These are phyloP conservation scores for Cercospora zeina DNA, from an alignment of 2,329 filamentous ascomycete genomes.

Conservation along the genomic window DNA sequence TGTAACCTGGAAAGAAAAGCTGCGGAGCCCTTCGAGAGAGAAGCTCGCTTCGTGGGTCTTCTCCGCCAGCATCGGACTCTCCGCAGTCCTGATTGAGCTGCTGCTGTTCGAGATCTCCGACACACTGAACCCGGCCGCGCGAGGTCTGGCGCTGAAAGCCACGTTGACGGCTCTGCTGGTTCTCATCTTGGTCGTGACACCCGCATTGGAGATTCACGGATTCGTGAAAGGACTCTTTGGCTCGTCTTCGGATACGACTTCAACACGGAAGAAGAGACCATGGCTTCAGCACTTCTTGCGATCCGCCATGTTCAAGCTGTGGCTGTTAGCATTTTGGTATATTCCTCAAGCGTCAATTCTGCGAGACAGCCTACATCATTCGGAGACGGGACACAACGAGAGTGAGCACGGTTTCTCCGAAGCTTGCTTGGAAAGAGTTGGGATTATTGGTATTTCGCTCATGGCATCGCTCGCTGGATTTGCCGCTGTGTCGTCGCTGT, in stretches of 20 bases:
- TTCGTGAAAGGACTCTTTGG: slow-evolving; percentile 53
- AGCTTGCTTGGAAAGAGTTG: slow-evolving; percentile 65
- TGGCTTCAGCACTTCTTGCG: slow-evolving; percentile 56
- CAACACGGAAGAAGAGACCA: slow-evolving; percentile 58
- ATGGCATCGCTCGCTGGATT: slow-evolving; percentile 90
- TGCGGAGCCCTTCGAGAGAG: slow-evolving; percentile 37
- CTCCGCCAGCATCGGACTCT: slow-evolving; percentile 72
- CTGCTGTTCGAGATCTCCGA: slow-evolving; percentile 83
- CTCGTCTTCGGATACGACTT: slow-evolving; percentile 63
- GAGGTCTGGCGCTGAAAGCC: slow-evolving; percentile 66
- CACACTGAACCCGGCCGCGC: slow-evolving; percentile 65
- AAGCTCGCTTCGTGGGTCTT: slow-evolving; percentile 60
- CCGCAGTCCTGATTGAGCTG: slow-evolving; percentile 74
- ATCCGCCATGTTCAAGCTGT: slow-evolving; percentile 61
- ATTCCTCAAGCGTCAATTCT: slow-evolving; percentile 42
- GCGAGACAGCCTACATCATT: slow-evolving; percentile 45
- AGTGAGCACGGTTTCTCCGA: slow-evolving; percentile 53
- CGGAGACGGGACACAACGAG: slow-evolving; percentile 38
- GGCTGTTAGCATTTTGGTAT: slow-evolving; percentile 75
- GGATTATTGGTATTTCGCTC: slow-evolving; percentile 79
- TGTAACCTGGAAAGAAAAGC: slow-evolving; percentile 22
- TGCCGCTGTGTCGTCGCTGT: slow-evolving; percentile 81
- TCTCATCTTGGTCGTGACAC: slow-evolving; percentile 71
- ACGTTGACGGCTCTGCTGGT: slow-evolving; percentile 71
- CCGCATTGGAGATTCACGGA: slow-evolving; percentile 71